A percentile compares a stretch with the other conserved stretches of the same genome.
Evolutionary conservation across 139 green algal species (phyloP).

Genomic region (Chlamydomonas sp.): DNA sequence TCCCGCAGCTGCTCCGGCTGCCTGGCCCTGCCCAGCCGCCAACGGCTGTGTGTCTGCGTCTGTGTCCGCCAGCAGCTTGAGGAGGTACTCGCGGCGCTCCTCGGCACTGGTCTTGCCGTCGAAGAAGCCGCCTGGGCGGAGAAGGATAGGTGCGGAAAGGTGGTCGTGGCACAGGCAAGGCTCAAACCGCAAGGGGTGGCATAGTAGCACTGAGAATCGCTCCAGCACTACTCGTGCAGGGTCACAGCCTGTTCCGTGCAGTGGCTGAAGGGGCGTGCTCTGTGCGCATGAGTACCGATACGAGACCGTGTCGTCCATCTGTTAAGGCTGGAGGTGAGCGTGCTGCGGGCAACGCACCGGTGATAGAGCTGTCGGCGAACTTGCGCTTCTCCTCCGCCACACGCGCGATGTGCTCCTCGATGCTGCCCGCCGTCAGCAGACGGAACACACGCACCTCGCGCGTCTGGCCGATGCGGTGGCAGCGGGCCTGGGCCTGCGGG

Average conservation of each 20-base stretch:
- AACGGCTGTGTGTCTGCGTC: not conserved
- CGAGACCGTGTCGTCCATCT: too few relatives aligned
- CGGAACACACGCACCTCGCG: conserved; percentile 85
- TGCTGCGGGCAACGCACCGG: conserved; percentile 9
- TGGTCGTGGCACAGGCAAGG: too few relatives aligned
- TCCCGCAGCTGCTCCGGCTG: not conserved
- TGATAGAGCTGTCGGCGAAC: conserved; percentile 81
- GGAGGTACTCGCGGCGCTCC: conserved; percentile 76
- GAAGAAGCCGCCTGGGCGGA: conserved; percentile 82
- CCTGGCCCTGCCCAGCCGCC: not conserved
- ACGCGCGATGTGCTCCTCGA: conserved; percentile 85
- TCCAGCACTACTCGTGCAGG: too few relatives aligned
- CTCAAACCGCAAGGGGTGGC: too few relatives aligned
- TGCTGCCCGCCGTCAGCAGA: conserved; percentile 72
- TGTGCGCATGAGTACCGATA: too few relatives aligned
- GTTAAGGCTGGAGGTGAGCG: too few relatives aligned
- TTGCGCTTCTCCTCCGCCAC: conserved; percentile 77
- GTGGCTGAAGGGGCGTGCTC: too few relatives aligned
- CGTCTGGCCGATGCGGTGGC: conserved; percentile 91
- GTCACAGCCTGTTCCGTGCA: too few relatives aligned
- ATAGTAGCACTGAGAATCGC: too few relatives aligned
- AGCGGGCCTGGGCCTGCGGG: conserved; percentile 92
- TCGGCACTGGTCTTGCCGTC: conserved; percentile 79
- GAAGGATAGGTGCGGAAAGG: too few relatives aligned
- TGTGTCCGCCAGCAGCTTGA: conserved; percentile 63